A percentile compares a stretch with the other conserved stretches of the same genome.
Conservation (phyloP, 2,329 filamentous ascomycete species). For the Teratosphaeria zuluensis region DNA sequence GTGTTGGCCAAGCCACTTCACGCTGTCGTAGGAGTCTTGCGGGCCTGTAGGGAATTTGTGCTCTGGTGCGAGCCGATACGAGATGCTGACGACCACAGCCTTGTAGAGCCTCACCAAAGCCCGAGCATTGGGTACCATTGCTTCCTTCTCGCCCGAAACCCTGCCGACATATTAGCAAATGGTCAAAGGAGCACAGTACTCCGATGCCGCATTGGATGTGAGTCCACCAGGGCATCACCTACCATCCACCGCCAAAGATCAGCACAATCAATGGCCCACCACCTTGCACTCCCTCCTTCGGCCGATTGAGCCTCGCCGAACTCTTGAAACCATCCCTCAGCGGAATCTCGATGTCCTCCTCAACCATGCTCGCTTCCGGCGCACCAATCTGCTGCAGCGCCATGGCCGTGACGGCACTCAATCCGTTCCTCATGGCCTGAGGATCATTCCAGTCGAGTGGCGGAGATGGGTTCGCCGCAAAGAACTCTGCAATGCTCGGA, state of each 20-base stretch:
- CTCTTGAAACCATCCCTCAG: slow-evolving; percentile 27
- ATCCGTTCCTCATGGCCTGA: neutral
- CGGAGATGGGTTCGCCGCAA: slow-evolving; percentile 2
- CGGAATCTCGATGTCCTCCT: slow-evolving; percentile 29
- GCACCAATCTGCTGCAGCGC: slow-evolving; percentile 8
- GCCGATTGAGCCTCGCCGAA: slow-evolving; percentile 25
- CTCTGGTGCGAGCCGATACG: slow-evolving; percentile 40
- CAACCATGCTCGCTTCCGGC: slow-evolving; percentile 10
- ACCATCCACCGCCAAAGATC: slow-evolving; percentile 20
- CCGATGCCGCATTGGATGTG: neutral
- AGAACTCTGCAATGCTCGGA: slow-evolving; percentile 5
- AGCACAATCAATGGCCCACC: slow-evolving; percentile 19
- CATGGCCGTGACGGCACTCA: slow-evolving; percentile 1
- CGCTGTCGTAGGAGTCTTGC: slow-evolving; percentile 37
- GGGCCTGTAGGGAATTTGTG: slow-evolving; percentile 36
- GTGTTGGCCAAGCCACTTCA: slow-evolving; percentile 36
- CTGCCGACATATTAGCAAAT: slow-evolving; percentile 9
- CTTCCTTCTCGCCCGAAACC: slow-evolving; percentile 17
- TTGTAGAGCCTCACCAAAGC: slow-evolving; percentile 23
- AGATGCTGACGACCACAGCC: slow-evolving; percentile 34
- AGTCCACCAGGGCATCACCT: neutral
- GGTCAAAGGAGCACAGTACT: neutral
- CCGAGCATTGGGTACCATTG: slow-evolving; percentile 15
- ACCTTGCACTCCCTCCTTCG: slow-evolving; percentile 6
- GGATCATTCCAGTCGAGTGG: slow-evolving; percentile 5